Evolutionary conservation across 2,329 filamentous ascomycete genomes (phyloP), one percentile per base, ranked within the genome.

Genomic region (Periconia sp.): DNA sequence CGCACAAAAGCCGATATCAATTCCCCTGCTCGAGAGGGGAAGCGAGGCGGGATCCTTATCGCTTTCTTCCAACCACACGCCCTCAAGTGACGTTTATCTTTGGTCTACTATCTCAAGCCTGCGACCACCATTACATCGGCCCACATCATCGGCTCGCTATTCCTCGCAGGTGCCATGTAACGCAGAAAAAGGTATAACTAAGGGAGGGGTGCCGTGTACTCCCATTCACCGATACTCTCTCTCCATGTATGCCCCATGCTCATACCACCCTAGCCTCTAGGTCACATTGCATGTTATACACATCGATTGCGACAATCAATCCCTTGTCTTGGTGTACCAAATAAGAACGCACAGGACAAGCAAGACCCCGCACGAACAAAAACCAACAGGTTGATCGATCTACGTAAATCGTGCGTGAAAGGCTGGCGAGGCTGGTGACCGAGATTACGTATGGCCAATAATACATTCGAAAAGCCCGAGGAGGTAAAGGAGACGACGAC

Each of bases 401-500:
- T 20, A 31, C 9, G 52, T 23, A n/a, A 5, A 57, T 5, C 23
- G 3, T 27, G 23, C 23, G 23, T 27, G 8, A 27, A 27, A 27
- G 23, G 23, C 23, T 27, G 23, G 23, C 23, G 23, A 27, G 8
- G 23, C 23, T 27, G 23, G 23, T 27, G 23, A 27, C 23, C 8
- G 8, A 30, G 40, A 10, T 2, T n/a, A n/a, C 30, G 20, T 11
- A 49, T 47, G 30, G 31, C 46, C 3, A 35, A 18, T 47, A 9
- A 19, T 7, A 31, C 58, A 30, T 42, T 58, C 1, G 65, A 67
- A 52, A 64, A 68, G 46, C 60, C 60, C 14, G 23, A 54, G 2
- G 52, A 55, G 7, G 45, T 61, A 19, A 53, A 52, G 20, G 50
- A 50, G 18, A 41, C 44, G 20, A 50, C 23, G 8, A 8, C 49